These are phyloP conservation scores for Aspergillus glaucus DNA, from an alignment of 2,329 filamentous ascomycete genomes.

Conservation along the genomic window DNA sequence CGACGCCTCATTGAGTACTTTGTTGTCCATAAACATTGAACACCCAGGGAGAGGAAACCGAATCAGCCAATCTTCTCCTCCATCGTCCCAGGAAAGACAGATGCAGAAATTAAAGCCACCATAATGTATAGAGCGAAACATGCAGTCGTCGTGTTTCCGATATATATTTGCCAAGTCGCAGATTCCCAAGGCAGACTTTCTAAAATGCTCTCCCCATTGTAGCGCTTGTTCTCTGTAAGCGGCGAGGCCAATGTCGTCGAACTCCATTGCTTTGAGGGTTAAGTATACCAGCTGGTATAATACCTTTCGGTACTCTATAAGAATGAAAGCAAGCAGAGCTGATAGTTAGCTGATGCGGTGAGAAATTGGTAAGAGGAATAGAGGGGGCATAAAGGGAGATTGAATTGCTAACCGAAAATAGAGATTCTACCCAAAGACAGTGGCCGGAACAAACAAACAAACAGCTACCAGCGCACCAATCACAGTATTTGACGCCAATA, in stretches of 20 bases:
- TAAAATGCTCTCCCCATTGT: neutral
- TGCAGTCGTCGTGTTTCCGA: constrained; percentile 6
- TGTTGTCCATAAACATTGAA: constrained; percentile 10
- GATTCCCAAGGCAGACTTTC: neutral
- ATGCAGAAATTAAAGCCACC: constrained; percentile 9
- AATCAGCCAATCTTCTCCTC: constrained; percentile 7
- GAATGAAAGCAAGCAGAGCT: neutral
- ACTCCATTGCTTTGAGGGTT: neutral
- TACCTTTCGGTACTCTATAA: neutral
- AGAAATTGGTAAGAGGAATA: too few relatives aligned
- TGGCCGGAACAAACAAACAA: too few relatives aligned
- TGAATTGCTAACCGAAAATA: too few relatives aligned
- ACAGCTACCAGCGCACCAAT: too few relatives aligned
- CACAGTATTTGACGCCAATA: too few relatives aligned
- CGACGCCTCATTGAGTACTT: constrained; percentile 3
- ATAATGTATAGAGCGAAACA: constrained; percentile 5
- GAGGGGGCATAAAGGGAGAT: too few relatives aligned
- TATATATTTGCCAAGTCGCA: neutral
- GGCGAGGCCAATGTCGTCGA: neutral
- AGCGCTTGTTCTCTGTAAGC: neutral
- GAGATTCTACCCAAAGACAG: too few relatives aligned
- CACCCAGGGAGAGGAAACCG: constrained; percentile 8
- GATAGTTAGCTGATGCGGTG: neutral
- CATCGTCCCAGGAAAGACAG: constrained; percentile 9
- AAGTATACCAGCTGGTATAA: neutral